Base-by-base conservation (phyloP, 192 early-diverging fungal species). In the Oehlia diaphana region DNA sequence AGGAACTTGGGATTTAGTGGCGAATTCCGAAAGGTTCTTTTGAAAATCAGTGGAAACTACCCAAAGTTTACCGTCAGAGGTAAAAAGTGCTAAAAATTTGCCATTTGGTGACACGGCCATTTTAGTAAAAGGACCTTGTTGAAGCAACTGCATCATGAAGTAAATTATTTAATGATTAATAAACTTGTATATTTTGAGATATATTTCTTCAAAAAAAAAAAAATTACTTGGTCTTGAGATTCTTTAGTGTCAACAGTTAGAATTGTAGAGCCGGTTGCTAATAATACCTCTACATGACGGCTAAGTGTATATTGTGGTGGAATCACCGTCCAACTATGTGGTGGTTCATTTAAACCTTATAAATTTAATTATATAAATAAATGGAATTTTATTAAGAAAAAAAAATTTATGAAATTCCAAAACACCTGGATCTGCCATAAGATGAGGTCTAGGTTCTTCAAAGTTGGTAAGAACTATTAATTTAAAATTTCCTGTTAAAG, bases 41-140 rank as follows among this genome's bases (percentile, higher is more conserved):
- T 96, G 92, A 81, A 99, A 99, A 81, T 99, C 97, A 10, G 93
- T 91, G 2, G 98, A 98, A 1, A 98, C 93, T 0, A 99, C 96
- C 91, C 93, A 95, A 9, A 99, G 81, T 53, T 92, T 89, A 53
- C 94, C 94, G 62, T 88, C 87, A 10, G 81, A 77, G 0, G 95
- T 93, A 81, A 95, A 96, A 65, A 99, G 84, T 1, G 96, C 96
- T 42, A 97, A 85, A 49, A 95, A 94, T 26, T 96, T 97, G 33
- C 97, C 97, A 82, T 98, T 97, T 7, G 97, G 95, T 16, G 98
- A 98, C 4, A 98, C 90, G 1, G 93, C 88, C 85, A 99, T 97
- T 74, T 89, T 88, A 12, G 86, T 88, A 76, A 96, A 97, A 2
- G 98, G 98, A 0, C 98, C 98, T 78, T 95, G 89, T 81, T 93